These are phyloP conservation scores for Geotrichum histeridarum DNA, from an alignment of 1,139 yeast species.

Conservation along the genomic window DNA sequence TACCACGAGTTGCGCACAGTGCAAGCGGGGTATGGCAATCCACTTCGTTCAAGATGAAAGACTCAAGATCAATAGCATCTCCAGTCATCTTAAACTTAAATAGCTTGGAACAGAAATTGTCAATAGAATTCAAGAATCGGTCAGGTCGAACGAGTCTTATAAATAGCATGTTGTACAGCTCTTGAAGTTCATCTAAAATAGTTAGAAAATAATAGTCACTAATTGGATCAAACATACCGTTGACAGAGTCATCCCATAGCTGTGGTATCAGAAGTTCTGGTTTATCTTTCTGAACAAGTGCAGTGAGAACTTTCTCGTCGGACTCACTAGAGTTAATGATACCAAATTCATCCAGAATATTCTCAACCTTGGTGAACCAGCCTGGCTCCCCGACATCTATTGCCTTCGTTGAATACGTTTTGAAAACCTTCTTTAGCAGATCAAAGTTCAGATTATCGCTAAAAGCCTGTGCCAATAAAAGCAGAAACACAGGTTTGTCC, in stretches of 20 bases:
- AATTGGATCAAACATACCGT: slow-evolving; percentile 2
- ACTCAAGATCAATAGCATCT: slow-evolving; percentile 17
- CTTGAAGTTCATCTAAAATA: slow-evolving; percentile 22
- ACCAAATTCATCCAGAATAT: slow-evolving; percentile 18
- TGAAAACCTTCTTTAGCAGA: slow-evolving; percentile 18
- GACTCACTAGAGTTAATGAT: slow-evolving; percentile 21
- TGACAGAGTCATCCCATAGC: slow-evolving; percentile 18
- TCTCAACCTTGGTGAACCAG: slow-evolving; percentile 16
- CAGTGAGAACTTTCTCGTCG: slow-evolving; percentile 86
- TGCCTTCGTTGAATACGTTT: slow-evolving; percentile 5
- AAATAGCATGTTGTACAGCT: slow-evolving; percentile 22
- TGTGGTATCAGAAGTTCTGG: slow-evolving; percentile 13
- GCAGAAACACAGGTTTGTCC: slow-evolving; percentile 48
- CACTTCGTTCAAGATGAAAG: slow-evolving; percentile 23
- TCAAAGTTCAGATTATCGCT: slow-evolving; percentile 16
- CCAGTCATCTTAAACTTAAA: background rate
- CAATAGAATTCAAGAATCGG: slow-evolving; percentile 23
- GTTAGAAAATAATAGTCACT: slow-evolving; percentile 2
- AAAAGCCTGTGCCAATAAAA: slow-evolving; percentile 37
- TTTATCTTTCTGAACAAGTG: slow-evolving; percentile 53
- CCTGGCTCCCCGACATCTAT: slow-evolving; percentile 13
- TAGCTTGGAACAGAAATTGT: slow-evolving; percentile 18
- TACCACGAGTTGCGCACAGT: slow-evolving; percentile 56
- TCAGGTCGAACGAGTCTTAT: slow-evolving; percentile 28
- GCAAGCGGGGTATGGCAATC: slow-evolving; percentile 42